Base-by-base conservation (phyloP, 352 stramenopile species). In the Detonula confervacea region DNA sequence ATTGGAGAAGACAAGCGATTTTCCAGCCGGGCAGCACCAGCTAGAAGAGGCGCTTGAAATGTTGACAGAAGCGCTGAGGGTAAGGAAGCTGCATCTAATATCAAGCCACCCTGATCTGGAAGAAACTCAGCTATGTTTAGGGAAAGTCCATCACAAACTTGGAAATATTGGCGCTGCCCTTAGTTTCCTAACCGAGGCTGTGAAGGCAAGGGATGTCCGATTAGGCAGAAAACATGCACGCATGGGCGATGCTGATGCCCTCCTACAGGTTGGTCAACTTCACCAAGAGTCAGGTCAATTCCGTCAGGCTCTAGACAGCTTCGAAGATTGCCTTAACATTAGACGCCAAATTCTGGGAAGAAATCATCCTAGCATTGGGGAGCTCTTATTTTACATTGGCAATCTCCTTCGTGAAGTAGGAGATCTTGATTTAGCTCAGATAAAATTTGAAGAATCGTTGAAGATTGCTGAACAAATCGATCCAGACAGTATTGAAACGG, bases 381-480 rank as follows among this genome's bases (percentile, higher is more conserved):
- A 88, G 55, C 69, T 88, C 46, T 22, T 86, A 25, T 88, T 84
- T 59, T 84, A 77, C 69, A 84, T 88, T 70, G 81, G 68, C 22
- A 82, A 88, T 61, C 77, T 88, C 35, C 25, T 84, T 1, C 76
- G 77, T 56, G 81, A 86, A 70, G 69, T 75, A 51, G 81, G 81
- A 71, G 77, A 88, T 78, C 73, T 88, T 66, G 77, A 86, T 66
- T 56, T 78, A 46, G 81, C 81, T 55, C 54, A 86, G 57, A 30
- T 44, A 5, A 88, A 77, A 57, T 85, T 85, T 37, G 73, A 89
- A 76, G 70, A 85, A 46, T 79, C 78, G n/a, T 77, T 87, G 47
- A 25, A 24, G 35, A 83, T 83, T 71, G 52, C 73, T 49, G 73
- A 82, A 62, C 29, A 60, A 69, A n/a, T 33, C 57, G 59, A 61